Percentiles rank a stretch among this genome's conserved stretches.
Conservation (phyloP, 2,329 filamentous ascomycete species). For the Ascosphaera acerosa region DNA sequence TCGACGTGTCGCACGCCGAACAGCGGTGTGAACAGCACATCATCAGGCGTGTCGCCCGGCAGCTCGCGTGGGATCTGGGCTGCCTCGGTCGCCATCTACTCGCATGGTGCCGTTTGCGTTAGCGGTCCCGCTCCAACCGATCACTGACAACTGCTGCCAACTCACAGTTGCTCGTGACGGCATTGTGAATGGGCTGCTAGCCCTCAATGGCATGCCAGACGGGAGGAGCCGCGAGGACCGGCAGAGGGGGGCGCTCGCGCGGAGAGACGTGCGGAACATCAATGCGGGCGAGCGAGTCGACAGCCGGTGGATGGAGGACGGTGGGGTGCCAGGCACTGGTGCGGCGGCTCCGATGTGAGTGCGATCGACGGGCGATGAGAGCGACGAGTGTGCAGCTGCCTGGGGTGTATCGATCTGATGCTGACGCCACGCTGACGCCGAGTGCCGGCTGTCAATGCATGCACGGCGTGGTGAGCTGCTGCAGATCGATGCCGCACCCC, state of each 20-base stretch:
- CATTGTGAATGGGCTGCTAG: constrained; percentile 40
- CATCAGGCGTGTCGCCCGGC: constrained; percentile 49
- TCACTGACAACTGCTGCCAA: constrained; percentile 4
- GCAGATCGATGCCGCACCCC: no score
- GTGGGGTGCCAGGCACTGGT: no score
- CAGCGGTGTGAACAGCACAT: constrained; percentile 74
- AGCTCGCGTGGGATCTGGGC: constrained; percentile 25
- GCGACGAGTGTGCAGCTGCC: no score
- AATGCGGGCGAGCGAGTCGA: no score
- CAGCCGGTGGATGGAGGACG: no score
- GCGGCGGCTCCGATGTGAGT: no score
- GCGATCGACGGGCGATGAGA: no score
- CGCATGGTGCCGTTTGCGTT: not conserved
- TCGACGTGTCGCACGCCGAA: constrained; percentile 82
- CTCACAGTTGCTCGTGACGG: constrained; percentile 29
- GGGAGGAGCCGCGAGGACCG: constrained; percentile 20
- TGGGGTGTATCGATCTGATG: no score
- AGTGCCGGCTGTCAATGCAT: no score
- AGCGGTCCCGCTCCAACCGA: not conserved
- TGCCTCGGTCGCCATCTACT: constrained; percentile 19
- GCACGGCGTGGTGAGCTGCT: no score
- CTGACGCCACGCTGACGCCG: no score
- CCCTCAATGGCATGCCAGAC: constrained; percentile 51
- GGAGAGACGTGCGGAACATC: constrained; percentile 19
- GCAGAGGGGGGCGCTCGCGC: constrained; percentile 11